Conservation (phyloP, 2,329 filamentous ascomycete genomes). For the Aspergillus sp. region DNA sequence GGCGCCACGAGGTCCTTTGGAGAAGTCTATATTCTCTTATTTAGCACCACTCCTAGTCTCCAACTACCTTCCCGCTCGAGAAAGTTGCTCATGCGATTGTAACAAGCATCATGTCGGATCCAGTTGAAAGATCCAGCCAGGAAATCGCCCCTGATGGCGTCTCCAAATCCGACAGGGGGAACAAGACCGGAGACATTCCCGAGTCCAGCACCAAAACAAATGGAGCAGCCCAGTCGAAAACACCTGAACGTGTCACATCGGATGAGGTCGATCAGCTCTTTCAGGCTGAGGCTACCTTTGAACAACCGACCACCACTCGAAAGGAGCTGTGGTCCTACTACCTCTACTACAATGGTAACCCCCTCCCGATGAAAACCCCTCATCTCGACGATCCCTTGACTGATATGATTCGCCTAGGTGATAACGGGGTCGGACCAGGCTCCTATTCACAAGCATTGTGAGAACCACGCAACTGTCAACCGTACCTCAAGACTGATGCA, state of each 20-base stretch:
- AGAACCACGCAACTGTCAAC: too few species aligned
- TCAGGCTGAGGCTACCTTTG: conserved; percentile 33
- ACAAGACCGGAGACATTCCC: too few species aligned
- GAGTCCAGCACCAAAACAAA: not conserved
- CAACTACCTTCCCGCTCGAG: not conserved
- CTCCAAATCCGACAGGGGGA: not conserved
- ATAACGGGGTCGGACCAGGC: conserved; percentile 44
- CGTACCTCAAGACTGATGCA: not conserved
- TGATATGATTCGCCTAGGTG: conserved; percentile 19
- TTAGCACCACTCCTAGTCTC: not conserved
- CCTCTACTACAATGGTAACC: conserved; percentile 42
- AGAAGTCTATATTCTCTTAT: not conserved
- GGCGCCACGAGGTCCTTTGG: not conserved
- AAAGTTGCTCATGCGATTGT: not conserved
- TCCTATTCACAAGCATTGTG: conserved; percentile 44
- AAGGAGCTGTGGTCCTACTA: conserved; percentile 46
- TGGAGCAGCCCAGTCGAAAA: not conserved
- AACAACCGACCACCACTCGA: conserved; percentile 40
- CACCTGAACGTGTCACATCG: not conserved
- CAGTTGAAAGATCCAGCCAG: not conserved
- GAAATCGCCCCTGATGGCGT: not conserved
- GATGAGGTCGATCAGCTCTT: conserved; percentile 33
- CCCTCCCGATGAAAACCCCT: not conserved
- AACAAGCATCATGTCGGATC: not conserved
- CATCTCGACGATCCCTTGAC: not conserved